Base-by-base conservation (phyloP, 164 flowering plant genomes). In the Chloranthus sessilifolius region DNA sequence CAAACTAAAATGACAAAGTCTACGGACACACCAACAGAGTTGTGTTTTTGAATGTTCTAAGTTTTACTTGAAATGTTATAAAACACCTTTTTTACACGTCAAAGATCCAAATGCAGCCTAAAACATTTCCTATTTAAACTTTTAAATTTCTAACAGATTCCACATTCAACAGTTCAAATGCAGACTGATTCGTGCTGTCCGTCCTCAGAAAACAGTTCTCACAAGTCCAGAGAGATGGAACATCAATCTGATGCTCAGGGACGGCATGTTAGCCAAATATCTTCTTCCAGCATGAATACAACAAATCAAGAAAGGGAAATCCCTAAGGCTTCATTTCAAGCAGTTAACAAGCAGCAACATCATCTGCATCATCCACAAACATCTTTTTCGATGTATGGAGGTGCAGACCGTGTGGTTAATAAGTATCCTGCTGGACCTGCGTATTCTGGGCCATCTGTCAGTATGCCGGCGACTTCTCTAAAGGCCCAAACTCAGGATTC, bases 301-400 rank as follows among this genome's bases (percentile, higher is more conserved):
- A 52, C 42, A 25, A 68, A 52, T 47, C 81, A 79, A 61, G 85
- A 77, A 28, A 70, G 65, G 52, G 85, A 79, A 19, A 64, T 55
- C 37, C 44, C 80, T 17, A 20, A 74, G 8, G 64, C 40, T 51
- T 53, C 78, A 2, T 23, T 58, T 2, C 83, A 70, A 64, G 83
- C 84, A 16, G 65, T n/a, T 53, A 72, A 64, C 35, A 72, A 71
- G 61, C 84, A 75, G 70, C 43, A 40, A 16, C 43, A 40, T 2
- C 79, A 79, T 72, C 10, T 80, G 57, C 89, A 72, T 39, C 66
- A 69, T 62, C 62, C 89, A 59, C 85, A 67, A 44, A 29, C 77
- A 49, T 70, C 90, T 16, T 80, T 78, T 56, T 55, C 89, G 11
- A 59, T 72, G 62, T 84, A 79, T 65, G 97, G 88, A 35, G 64